Base-by-base conservation (phyloP, 352 stramenopile genomes). In the Blastocystis sp. region DNA sequence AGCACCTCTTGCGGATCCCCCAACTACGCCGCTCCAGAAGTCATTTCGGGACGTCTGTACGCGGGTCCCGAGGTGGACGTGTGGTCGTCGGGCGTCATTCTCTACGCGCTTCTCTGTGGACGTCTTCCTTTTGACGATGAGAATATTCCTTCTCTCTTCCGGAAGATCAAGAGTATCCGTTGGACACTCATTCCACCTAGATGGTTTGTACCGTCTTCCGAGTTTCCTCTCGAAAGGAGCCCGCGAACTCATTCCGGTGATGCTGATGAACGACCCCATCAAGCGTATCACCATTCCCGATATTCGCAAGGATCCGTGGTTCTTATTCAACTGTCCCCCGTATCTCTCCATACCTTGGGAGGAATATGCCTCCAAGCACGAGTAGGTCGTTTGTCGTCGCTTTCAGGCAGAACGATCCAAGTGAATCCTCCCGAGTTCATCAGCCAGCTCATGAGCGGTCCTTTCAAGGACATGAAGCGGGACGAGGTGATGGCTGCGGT, bases 191-290 rank as follows among this genome's bases (percentile, higher is more conserved):
- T 27, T 72, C 3, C 3, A 36, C 14, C 3, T 51, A 40, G 93
- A 92, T 65, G 96, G 96, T 44, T 97, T 98, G 93, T 99, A 99
- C 89, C 94, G 90, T 87, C 89, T 99, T 40, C 96, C 96, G 44
- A 96, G 91, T 32, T 95, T 98, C 89, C 88, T 99, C 34, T 96
- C 92, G 36, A 93, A 98, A 86, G 91, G 97, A 75, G 94, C 95
- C 29, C 93, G 92, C 21, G 92, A 98, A 87, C 90, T 99, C 24
- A 98, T 99, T 87, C 94, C 95, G 54, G 91, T 94, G 36, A 98
- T 98, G 94, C 90, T 99, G 21, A 94, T 98, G 73, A 96, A 99
- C 27, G 96, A 99, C 87, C 96, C 96, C 1, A 97, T 98, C 92
- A 98, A 98, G 89, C 92, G 96, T 29, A 98, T 98, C 84, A 98